Evolutionary conservation across 352 stramenopile genomes (phyloP), one percentile per base, ranked within the genome.

Genomic region (Pythium utonaiense): DNA sequence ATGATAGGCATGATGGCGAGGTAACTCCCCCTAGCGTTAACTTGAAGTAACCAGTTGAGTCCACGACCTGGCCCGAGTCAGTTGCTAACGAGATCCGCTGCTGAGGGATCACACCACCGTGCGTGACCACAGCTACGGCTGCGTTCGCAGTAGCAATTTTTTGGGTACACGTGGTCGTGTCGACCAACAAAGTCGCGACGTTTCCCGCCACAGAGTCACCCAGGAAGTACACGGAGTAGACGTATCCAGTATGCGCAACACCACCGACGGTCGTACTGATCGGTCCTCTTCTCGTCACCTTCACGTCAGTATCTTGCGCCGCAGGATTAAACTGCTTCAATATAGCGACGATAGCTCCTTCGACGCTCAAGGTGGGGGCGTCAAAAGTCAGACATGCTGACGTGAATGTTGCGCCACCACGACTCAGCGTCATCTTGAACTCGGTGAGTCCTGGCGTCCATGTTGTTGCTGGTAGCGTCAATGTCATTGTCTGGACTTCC

Each of bases 191-290:
- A 1, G 47, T 59, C 0, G 82, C 69, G 6, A 98, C 78, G 66
- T 98, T 81, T 2, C 95, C 93, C 17, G 87, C 38, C 9, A 98
- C 76, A 3, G 66, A 64, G 6, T 74, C 64, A 19, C 96, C 96
- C 19, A 86, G 51, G 52, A 98, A 99, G 67, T 98, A 98, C 22
- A 99, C 72, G 14, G 80, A 90, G 63, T 96, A 98, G 0, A 95
- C 71, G 59, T 98, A 98, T 0, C 75, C 78, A 30, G 62, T 89
- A 1, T 70, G 59, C 4, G 76, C 71, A 22, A 75, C 70, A 48
- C 51, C 54, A 33, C 30, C 36, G 2, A 49, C 22, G 3, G 40
- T 60, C 0, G 34, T 36, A 5, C 53, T 70, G 0, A 79, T 52
- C 3, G 75, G 78, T 5, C 82, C 78, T 1, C 56, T 56, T 13